Percentiles rank a stretch among this genome's conserved stretches.
These are phyloP conservation scores for Sporothrix schenckii DNA, from an alignment of 2,329 filamentous ascomycete genomes.

Conservation along the genomic window DNA sequence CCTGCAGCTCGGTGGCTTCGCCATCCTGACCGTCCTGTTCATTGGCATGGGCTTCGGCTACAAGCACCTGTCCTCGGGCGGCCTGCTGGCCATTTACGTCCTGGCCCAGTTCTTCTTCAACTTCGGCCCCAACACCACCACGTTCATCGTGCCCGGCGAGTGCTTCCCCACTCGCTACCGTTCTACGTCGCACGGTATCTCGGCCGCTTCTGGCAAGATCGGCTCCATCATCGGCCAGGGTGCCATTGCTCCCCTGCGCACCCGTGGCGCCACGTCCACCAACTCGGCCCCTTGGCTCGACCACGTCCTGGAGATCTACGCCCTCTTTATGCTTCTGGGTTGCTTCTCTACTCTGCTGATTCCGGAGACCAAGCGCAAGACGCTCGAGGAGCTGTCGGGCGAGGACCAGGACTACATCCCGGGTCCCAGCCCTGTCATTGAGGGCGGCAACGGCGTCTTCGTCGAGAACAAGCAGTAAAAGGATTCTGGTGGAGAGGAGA, in stretches of 20 bases:
- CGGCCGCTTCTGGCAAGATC: constrained; percentile 58
- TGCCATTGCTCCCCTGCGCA: constrained; percentile 59
- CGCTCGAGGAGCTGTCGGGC: constrained; percentile 63
- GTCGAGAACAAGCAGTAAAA: constrained; percentile 32
- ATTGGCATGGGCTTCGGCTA: constrained; percentile 66
- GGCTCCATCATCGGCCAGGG: constrained; percentile 61
- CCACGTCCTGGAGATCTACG: constrained; percentile 74
- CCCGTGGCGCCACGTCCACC: constrained; percentile 46
- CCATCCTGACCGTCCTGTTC: constrained; percentile 63
- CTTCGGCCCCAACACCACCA: constrained; percentile 61
- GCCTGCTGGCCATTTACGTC: constrained; percentile 59
- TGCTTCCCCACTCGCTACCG: constrained; percentile 61
- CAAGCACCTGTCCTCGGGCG: constrained; percentile 54
- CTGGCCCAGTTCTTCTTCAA: constrained; percentile 64
- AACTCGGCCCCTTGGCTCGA: constrained; percentile 67
- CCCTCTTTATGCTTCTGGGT: constrained; percentile 76
- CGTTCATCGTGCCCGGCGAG: constrained; percentile 61
- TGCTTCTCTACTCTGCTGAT: constrained; percentile 70
- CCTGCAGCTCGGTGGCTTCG: constrained; percentile 69
- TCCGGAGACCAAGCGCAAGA: constrained; percentile 74
- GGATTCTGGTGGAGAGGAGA: background rate
- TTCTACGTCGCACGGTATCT: constrained; percentile 61
- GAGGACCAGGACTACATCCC: constrained; percentile 36
- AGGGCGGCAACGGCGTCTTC: constrained; percentile 25
- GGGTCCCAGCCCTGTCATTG: background rate